Evolutionary conservation across 768 basidiomycete species (phyloP), one percentile per base, ranked within the genome.

Genomic region (Termitomyces sp.): DNA sequence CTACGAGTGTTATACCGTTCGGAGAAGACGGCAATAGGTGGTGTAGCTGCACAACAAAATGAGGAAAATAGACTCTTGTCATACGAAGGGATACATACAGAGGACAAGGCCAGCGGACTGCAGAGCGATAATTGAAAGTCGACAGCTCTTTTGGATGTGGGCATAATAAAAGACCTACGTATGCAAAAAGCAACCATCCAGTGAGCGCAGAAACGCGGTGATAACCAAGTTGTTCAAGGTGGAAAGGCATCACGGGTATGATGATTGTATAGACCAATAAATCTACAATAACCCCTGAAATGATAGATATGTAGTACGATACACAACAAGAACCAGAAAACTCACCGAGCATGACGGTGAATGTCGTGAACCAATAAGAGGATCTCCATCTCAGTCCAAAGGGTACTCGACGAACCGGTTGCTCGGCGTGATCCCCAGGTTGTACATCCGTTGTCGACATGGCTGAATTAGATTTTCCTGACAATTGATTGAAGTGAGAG

Each of bases 171-270:
- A 52, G 38, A 72, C 79, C 48, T 58, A 83, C 84, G 57, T 77
- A 85, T 56, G 80, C 76, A 59, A 79, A 83, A 15, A 85, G 69
- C 2, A 86, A 68, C 83, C 83, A 87, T 30, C 84, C 83, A 0
- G 79, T 74, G 30, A 76, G 73, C 2, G 74, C 70, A 34, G 82
- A 83, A 22, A 82, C 74, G 11, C 68, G 53, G 8, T 64, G 62
- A 54, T 79, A 80, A 0, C 73, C 66, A 45, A 85, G 71, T 5
- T 54, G 64, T 60, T 83, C 76, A 22, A 86, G 75, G 34, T 81
- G 83, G 61, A 85, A 85, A 1, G 84, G 83, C 54, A 85, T 73
- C 30, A 85, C 82, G 9, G 84, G 84, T 32, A 84, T 78, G 54
- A 84, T 79, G 26, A 82, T 71, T 4, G 82, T 80, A 60, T 85